Conservation (phyloP, 2,329 filamentous ascomycete genomes). For the Penicillium occitanis region DNA sequence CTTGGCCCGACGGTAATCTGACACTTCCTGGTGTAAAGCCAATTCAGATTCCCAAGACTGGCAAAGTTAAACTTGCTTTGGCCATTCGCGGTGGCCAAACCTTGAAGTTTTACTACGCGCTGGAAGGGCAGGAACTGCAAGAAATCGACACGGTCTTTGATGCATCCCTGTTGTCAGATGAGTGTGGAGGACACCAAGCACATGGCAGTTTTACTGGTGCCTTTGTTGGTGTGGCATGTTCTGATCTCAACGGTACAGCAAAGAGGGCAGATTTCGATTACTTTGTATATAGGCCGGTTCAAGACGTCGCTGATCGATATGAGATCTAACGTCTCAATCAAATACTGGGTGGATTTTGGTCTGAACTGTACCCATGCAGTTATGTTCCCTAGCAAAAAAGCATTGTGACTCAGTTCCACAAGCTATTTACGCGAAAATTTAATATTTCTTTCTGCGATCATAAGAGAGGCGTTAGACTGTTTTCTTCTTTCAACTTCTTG, state of each 20-base stretch:
- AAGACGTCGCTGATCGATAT: conserved; percentile 17
- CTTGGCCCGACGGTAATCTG: conserved; percentile 19
- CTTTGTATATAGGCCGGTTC: conserved; percentile 19
- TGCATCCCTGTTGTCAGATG: conserved; percentile 18
- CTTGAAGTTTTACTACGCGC: conserved; percentile 17
- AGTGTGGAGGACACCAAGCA: conserved; percentile 20
- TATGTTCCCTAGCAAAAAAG: background rate
- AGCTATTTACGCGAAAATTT: background rate
- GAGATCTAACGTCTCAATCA: conserved; percentile 9
- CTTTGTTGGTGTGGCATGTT: conserved; percentile 20
- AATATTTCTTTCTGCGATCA: background rate
- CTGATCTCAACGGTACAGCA: conserved; percentile 20
- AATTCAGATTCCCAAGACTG: conserved; percentile 15
- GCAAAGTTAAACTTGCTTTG: conserved; percentile 20
- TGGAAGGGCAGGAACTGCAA: conserved; percentile 18
- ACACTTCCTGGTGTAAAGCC: background rate
- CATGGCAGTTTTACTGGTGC: conserved; percentile 21
- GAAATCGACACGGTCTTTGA: conserved; percentile 15
- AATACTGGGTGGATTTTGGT: background rate
- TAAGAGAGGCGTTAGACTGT: background rate
- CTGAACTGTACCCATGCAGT: background rate
- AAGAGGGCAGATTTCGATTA: conserved; percentile 14
- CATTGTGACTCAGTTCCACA: background rate
- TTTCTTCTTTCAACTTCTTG: background rate
- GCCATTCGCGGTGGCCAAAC: conserved; percentile 17